Conservation (phyloP, 345 rosid genomes). For the Lagerstroemia speciosa region DNA sequence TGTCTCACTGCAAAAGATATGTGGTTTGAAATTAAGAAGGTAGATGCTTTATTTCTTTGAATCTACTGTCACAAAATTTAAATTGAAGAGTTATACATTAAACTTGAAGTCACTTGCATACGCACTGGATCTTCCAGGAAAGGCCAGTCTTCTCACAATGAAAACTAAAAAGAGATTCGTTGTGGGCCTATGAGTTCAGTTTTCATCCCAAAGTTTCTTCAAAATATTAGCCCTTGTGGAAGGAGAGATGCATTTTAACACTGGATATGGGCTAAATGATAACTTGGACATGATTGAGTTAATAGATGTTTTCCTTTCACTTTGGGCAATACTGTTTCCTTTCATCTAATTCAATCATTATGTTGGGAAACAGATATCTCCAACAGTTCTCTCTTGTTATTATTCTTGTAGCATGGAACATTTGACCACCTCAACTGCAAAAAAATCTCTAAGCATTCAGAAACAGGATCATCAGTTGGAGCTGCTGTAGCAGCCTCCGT, state of each 20-base stretch:
- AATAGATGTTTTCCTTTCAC: no score
- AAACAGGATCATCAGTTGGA: conserved; percentile 74
- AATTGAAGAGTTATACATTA: neutral
- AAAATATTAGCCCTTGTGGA: neutral
- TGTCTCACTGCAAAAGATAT: conserved; percentile 72
- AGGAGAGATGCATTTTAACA: neutral
- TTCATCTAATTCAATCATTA: neutral
- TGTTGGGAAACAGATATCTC: neutral
- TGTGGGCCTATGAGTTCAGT: neutral
- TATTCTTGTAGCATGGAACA: conserved; percentile 50
- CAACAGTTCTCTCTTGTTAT: neutral
- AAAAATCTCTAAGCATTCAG: conserved; percentile 40
- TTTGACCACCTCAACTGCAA: conserved; percentile 44
- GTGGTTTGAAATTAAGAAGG: conserved; percentile 87
- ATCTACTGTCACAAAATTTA: neutral
- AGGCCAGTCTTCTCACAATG: neutral
- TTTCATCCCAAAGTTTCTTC: neutral
- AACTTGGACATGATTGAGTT: neutral
- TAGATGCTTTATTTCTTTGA: conserved; percentile 13
- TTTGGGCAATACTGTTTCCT: neutral
- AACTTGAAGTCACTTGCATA: neutral
- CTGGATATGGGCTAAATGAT: neutral
- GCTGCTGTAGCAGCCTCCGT: conserved; percentile 85
- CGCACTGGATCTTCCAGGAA: neutral
- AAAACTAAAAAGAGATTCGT: neutral